phyloP scores from a whole-genome alignment of 495 filamentous ascomycete genomes.

The Daldinia childiae region DNA sequence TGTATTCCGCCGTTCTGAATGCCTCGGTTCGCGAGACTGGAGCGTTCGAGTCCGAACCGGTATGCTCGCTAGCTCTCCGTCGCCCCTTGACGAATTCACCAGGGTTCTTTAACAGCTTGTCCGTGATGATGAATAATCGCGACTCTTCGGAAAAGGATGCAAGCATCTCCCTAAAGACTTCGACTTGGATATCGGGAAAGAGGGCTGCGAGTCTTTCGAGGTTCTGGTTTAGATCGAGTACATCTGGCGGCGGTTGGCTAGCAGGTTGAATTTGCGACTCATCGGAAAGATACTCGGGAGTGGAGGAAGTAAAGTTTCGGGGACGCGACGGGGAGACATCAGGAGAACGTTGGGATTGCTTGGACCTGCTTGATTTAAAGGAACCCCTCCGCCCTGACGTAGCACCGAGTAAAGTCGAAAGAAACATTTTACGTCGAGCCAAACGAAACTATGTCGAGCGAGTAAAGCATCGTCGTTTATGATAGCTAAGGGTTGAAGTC shows the following conservation, averaged over 20 bases:
- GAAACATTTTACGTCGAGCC: slow-evolving; percentile 35
- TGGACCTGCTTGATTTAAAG: slow-evolving; percentile 27
- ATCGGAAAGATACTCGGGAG: slow-evolving; percentile 56
- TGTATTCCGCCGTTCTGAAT: slow-evolving; percentile 80
- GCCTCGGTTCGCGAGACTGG: slow-evolving; percentile 71
- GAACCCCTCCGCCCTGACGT: slow-evolving; percentile 31
- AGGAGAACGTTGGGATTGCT: slow-evolving; percentile 25
- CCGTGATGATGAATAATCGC: slow-evolving; percentile 82
- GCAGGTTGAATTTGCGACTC: slow-evolving; percentile 54
- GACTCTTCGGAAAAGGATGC: slow-evolving; percentile 82
- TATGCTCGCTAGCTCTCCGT: slow-evolving; percentile 64
- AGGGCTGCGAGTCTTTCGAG: slow-evolving; percentile 76
- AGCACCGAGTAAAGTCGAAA: slow-evolving; percentile 29
- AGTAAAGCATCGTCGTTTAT: slow-evolving; percentile 21
- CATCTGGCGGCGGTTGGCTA: slow-evolving; percentile 61
- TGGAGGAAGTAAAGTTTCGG: slow-evolving; percentile 10
- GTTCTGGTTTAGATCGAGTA: slow-evolving; percentile 77
- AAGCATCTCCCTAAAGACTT: slow-evolving; percentile 94
- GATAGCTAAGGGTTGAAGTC: slow-evolving; percentile 9
- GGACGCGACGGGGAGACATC: slow-evolving; percentile 36
- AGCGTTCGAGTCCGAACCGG: slow-evolving; percentile 31
- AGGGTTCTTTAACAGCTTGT: slow-evolving; percentile 81
- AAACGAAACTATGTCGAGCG: slow-evolving; percentile 11
- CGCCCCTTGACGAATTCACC: slow-evolving; percentile 78
- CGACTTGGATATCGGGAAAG: slow-evolving; percentile 87